Base-by-base conservation (phyloP, 306 rosid genomes). In the Sesbania bispinosa region DNA sequence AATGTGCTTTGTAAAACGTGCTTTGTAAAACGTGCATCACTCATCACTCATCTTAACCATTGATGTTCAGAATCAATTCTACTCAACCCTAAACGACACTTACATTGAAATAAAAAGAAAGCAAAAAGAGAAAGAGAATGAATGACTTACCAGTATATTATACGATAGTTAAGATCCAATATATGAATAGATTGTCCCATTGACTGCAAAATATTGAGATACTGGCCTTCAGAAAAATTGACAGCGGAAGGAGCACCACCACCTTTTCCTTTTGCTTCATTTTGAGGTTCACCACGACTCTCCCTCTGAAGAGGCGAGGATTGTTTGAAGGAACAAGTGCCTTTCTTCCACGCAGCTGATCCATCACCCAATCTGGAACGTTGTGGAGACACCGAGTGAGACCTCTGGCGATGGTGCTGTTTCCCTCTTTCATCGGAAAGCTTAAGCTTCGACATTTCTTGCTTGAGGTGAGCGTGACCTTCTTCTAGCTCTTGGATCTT, bases 361-460 rank as follows among this genome's bases (percentile, higher is more conserved):
- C 75, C 86, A 1, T 80, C 84, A 51, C 81, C 89, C 2, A 90
- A 65, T 46, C 92, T 78, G 0, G 92, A 86, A 60, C 99, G 96
- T 74, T 92, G 96, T 29, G 99, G 97, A 3, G 99, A 95, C 4
- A 92, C 84, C 4, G 99, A 95, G 77, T 92, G 97, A 20, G 99
- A 85, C 83, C 99, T 84, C 63, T 86, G 96, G 41, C 90, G 96
- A 45, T 77, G 84, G 14, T 59, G 82, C 2, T 79, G 84, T 13
- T 62, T 77, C 3, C 52, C 52, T 50, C 68, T 82, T 3, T 48
- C 71, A 59, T 85, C 85, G 35, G 83, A 71, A 42, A 82, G 74
- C 52, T 83, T 67, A 4, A 95, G 93, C 81, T 84, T 89, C 5
- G 90, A 79, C 92, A 95, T 92, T 88, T 95, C 97, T 47, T 87